phyloP scores from a whole-genome alignment of 2,329 filamentous ascomycete species.

The Aspergillus texensis region DNA sequence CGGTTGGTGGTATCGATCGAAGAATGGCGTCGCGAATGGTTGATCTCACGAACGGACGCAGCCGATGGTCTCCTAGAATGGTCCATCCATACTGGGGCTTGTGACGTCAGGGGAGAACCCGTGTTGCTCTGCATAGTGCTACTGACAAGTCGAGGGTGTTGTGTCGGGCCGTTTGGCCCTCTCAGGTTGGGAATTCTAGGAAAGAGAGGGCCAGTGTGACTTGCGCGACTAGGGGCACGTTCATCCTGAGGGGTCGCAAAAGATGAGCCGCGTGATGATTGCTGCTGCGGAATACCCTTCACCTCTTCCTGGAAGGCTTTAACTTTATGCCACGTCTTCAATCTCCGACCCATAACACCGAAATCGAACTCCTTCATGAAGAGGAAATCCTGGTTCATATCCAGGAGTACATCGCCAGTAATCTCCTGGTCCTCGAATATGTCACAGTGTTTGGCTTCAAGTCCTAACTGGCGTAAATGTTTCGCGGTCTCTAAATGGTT shows the following conservation, averaged over 20 bases:
- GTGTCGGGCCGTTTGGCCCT: constrained; percentile 28
- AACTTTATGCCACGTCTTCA: constrained; percentile 97
- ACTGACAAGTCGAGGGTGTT: constrained; percentile 35
- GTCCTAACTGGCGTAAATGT: constrained; percentile 80
- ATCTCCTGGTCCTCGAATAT: constrained; percentile 97
- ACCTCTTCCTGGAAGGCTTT: constrained; percentile 89
- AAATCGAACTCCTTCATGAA: constrained; percentile 96
- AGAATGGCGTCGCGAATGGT: constrained; percentile 84
- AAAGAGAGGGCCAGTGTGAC: constrained; percentile 42
- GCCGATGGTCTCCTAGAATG: constrained; percentile 67
- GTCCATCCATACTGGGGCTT: constrained; percentile 46
- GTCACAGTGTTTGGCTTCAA: constrained; percentile 88
- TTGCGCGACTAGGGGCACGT: constrained; percentile 45
- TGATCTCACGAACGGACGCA: constrained; percentile 77
- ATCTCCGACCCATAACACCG: constrained; percentile 81
- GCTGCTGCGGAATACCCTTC: constrained; percentile 58
- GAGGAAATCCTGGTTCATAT: constrained; percentile 92
- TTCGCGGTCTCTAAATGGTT: constrained; percentile 80
- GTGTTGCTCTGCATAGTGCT: constrained; percentile 32
- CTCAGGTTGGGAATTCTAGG: constrained; percentile 45
- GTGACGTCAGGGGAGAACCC: constrained; percentile 49
- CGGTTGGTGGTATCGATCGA: constrained; percentile 71
- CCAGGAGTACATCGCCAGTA: constrained; percentile 85
- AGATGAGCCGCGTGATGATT: constrained; percentile 30
- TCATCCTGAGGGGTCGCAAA: constrained; percentile 49